phyloP scores from a whole-genome alignment of 176 grass and related monocot genomes.

The Calamus simplicifolius region DNA sequence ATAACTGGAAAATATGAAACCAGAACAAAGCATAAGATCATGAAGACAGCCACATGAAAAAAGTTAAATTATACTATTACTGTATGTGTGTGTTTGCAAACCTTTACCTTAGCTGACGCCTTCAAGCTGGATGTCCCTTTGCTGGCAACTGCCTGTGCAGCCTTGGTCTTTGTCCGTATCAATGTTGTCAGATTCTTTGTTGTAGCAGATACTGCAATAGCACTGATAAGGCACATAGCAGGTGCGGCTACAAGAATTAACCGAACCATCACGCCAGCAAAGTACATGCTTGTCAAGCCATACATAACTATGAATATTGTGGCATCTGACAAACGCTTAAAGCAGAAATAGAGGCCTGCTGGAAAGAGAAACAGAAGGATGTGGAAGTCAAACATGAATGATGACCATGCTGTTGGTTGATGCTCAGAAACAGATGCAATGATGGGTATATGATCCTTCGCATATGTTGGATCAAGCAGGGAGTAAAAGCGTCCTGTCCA shows the following conservation, averaged over 20 bases:
- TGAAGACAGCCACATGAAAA: too few relatives aligned
- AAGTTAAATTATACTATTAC: too few relatives aligned
- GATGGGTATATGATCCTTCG: slow-evolving; percentile 97
- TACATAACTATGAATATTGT: slow-evolving; percentile 98
- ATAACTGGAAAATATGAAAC: too few relatives aligned
- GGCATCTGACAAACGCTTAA: slow-evolving; percentile 86
- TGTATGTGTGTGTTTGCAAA: background rate
- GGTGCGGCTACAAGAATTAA: slow-evolving; percentile 95
- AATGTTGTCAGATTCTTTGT: slow-evolving; percentile 89
- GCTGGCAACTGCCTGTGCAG: slow-evolving; percentile 40
- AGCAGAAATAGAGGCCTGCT: slow-evolving; percentile 96
- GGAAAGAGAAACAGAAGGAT: slow-evolving; percentile 98
- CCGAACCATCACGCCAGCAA: slow-evolving; percentile 96
- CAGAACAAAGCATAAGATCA: too few relatives aligned
- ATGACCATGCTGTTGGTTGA: slow-evolving; percentile 98
- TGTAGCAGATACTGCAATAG: slow-evolving; percentile 86
- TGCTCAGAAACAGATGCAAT: slow-evolving; percentile 98
- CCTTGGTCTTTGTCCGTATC: slow-evolving; percentile 62
- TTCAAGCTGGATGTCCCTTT: slow-evolving; percentile 64
- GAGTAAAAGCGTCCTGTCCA: slow-evolving; percentile 98
- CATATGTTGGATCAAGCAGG: slow-evolving; percentile 97
- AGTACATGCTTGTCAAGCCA: slow-evolving; percentile 99
- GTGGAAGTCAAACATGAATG: slow-evolving; percentile 99
- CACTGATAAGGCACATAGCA: slow-evolving; percentile 91
- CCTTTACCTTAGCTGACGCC: slow-evolving; percentile 77